These are phyloP conservation scores for Phylloporus rhodoxanthus DNA, from an alignment of 768 basidiomycete species.

Conservation along the genomic window DNA sequence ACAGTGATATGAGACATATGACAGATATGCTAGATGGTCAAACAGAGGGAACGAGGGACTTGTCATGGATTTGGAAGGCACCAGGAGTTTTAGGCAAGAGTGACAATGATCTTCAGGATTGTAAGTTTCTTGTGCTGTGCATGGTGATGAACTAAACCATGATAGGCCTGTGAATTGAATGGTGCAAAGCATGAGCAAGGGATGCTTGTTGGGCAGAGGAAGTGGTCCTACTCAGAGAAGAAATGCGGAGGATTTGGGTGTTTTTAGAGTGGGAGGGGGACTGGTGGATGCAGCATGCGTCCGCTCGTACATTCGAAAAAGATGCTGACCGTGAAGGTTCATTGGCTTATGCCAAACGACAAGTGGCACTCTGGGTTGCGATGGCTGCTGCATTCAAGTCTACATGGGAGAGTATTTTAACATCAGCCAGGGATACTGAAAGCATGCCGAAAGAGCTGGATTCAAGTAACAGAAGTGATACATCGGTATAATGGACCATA, in stretches of 20 bases:
- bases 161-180: no score
- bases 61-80: background rate
- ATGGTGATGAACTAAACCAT: no score
- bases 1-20: background rate
- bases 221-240: background rate
- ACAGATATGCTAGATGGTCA: background rate
- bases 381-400: background rate
- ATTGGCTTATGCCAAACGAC: background rate
- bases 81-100: background rate
- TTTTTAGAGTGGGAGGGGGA: background rate
- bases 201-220: background rate
- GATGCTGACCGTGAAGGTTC: background rate
- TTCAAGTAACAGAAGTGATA: no score
- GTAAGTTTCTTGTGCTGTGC: no score
- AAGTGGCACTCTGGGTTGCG: background rate
- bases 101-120: background rate
- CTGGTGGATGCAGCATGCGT: background rate
- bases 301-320: background rate
- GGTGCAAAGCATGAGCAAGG: constrained; percentile 23
- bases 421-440: no score
- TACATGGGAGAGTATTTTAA: no score
- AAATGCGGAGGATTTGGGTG: background rate
- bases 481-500: no score
- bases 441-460: no score
- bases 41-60: background rate